Evolutionary conservation across 2,329 filamentous ascomycete genomes (phyloP).

Genomic region (Thermomyces lanuginosus): DNA sequence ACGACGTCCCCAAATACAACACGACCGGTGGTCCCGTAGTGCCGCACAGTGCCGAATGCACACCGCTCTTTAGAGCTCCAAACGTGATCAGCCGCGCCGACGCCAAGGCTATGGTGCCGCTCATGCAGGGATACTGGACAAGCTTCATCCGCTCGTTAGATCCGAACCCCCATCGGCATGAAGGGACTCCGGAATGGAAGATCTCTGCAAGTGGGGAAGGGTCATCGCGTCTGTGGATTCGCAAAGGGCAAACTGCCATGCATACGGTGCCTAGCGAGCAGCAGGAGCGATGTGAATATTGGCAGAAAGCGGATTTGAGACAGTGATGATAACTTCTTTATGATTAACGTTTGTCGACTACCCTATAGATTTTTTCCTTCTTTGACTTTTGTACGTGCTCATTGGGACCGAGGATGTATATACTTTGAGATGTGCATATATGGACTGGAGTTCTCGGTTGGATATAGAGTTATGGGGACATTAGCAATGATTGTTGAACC

Average conservation of each 20-base stretch:
- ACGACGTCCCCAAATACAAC: conserved; percentile 46
- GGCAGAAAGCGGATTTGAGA: conserved; percentile 4
- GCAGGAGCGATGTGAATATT: conserved; percentile 5
- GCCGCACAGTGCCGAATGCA: conserved; percentile 49
- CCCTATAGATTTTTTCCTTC: conserved; percentile 1
- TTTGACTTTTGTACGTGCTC: not conserved
- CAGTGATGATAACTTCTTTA: conserved; percentile 2
- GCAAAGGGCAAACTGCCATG: conserved; percentile 32
- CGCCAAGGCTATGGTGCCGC: conserved; percentile 37
- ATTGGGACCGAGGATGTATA: not conserved
- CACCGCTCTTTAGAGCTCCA: conserved; percentile 50
- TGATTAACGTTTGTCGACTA: not conserved
- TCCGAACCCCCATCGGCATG: conserved; percentile 42
- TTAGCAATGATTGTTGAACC: too few species aligned
- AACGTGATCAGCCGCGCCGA: conserved; percentile 36
- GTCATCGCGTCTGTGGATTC: conserved; percentile 27
- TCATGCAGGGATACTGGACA: conserved; percentile 57
- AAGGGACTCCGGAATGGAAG: conserved; percentile 37
- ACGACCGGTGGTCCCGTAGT: conserved; percentile 44
- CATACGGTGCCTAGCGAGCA: conserved; percentile 27
- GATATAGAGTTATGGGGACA: too few species aligned
- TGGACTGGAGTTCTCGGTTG: too few species aligned
- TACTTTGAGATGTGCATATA: conserved; percentile 2
- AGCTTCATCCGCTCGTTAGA: conserved; percentile 52
- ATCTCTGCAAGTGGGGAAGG: conserved; percentile 24